Evolutionary conservation across 257 asterid genomes (phyloP).

Genomic region (Rhazya stricta): DNA sequence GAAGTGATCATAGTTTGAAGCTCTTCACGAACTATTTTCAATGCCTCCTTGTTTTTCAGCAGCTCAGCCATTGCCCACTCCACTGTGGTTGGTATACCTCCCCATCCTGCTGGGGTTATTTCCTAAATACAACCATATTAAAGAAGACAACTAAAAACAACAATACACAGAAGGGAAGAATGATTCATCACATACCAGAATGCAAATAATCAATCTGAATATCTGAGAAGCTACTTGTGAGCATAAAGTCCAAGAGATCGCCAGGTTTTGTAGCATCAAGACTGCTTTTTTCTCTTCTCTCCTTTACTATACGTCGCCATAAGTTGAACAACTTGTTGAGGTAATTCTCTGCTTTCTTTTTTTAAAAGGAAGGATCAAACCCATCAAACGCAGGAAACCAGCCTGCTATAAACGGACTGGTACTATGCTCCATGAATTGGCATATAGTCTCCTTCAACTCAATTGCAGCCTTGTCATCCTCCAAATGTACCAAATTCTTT

Average conservation of each 20-base stretch:
- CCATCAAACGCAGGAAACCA: slow-evolving; percentile 30
- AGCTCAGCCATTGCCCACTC: slow-evolving; percentile 49
- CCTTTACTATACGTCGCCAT: slow-evolving; percentile 29
- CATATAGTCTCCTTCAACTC: slow-evolving; percentile 35
- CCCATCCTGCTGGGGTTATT: slow-evolving; percentile 37
- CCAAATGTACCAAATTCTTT: slow-evolving; percentile 23
- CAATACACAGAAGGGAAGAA: no score
- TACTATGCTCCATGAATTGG: slow-evolving; percentile 40
- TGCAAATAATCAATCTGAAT: slow-evolving; percentile 37
- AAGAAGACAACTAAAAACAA: no score
- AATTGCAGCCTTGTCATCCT: slow-evolving; percentile 21
- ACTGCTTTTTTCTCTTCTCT: slow-evolving; percentile 17
- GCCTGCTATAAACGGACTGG: slow-evolving; percentile 39
- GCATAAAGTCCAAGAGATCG: slow-evolving; percentile 39
- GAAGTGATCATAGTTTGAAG: slow-evolving; percentile 9
- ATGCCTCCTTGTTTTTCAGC: slow-evolving; percentile 23
- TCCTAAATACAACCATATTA: slow-evolving; percentile 29
- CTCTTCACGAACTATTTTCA: slow-evolving; percentile 26
- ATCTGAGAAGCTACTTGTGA: slow-evolving; percentile 24
- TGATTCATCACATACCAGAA: slow-evolving; percentile 24
- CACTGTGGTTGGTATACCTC: slow-evolving; percentile 29
- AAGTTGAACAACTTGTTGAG: slow-evolving; percentile 23
- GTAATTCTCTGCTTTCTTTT: slow-evolving; percentile 19
- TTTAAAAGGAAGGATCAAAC: slow-evolving; percentile 21
- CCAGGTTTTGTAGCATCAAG: slow-evolving; percentile 2